Percentiles rank a stretch among this genome's conserved stretches.
These are phyloP conservation scores for Cercospora beticola DNA, from an alignment of 2,329 filamentous ascomycete species.

Conservation along the genomic window DNA sequence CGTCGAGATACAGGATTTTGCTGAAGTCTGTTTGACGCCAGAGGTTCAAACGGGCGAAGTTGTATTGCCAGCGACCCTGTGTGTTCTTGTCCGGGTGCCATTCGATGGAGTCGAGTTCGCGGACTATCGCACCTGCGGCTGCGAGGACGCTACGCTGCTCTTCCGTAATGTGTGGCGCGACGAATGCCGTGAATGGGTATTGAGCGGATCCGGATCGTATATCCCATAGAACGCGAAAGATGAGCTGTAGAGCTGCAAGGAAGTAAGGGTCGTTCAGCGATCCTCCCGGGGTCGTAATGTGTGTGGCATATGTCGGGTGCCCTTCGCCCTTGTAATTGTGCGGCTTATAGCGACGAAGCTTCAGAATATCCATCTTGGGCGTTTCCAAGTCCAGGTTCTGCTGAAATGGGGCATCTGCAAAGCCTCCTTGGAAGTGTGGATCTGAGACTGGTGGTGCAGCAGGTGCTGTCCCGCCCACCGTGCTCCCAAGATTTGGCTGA, in stretches of 20 bases:
- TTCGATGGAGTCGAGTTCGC: conserved; percentile 23
- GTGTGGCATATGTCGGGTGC: conserved; percentile 22
- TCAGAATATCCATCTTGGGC: conserved; percentile 14
- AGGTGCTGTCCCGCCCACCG: background rate
- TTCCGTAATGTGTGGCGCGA: conserved; percentile 24
- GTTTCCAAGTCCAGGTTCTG: conserved; percentile 11
- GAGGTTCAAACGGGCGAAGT: conserved; percentile 88
- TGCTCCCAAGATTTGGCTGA: background rate
- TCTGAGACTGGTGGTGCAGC: background rate
- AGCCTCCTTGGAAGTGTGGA: conserved; percentile 1
- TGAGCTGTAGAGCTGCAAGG: conserved; percentile 24
- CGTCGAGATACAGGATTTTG: conserved; percentile 89
- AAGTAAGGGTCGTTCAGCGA: conserved; percentile 28
- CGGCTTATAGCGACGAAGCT: conserved; percentile 19
- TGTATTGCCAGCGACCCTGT: conserved; percentile 21
- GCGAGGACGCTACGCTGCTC: conserved; percentile 23
- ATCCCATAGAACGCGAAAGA: conserved; percentile 27
- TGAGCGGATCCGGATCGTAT: conserved; percentile 20
- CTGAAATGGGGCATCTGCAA: conserved; percentile 1
- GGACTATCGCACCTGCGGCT: conserved; percentile 25
- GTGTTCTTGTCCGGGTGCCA: conserved; percentile 21
- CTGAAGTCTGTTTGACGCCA: conserved; percentile 88
- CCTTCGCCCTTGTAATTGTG: conserved; percentile 26
- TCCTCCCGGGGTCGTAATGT: conserved; percentile 22
- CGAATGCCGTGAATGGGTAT: conserved; percentile 26